Evolutionary conservation across 1,284 basidiomycete genomes (phyloP), one percentile per base, ranked within the genome.

Genomic region (Jaminaea rosea): DNA sequence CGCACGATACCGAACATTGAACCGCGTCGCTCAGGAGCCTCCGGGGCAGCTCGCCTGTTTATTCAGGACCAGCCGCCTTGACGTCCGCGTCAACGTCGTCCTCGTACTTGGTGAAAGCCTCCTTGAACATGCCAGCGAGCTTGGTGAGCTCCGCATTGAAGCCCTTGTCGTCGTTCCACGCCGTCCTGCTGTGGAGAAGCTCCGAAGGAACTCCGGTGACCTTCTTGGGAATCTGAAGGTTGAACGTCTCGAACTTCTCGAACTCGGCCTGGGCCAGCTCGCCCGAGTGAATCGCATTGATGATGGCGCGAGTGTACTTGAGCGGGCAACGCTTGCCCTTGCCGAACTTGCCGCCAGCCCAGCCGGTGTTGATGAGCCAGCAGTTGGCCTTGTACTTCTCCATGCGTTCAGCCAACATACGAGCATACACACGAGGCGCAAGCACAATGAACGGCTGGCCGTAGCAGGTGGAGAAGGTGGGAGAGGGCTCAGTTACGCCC

Each of bases 321-420:
- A 74, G 64, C 13, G 73, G 70, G 63, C 72, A 74, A 28, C 72
- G 63, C 48, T 66, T 61, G 45, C 76, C 77, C 9, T 31, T 31
- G 53, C 93, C 93, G 75, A 84, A 98, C 77, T 90, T 91, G 76
- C 93, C 93, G 57, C 88, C 86, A 52, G 88, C 87, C 93, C 93
- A 98, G 70, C 93, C 93, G 19, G 93, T 97, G 85, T 98, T 97
- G 83, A 98, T 88, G 73, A 98, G 82, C 89, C 89, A 98, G 80
- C 92, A 96, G 77, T 93, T 79, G 72, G 91, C 91, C 59, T 89
- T 83, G 79, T 88, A 81, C 77, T 85, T 82, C 55, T 84, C 78
- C 93, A 98, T 98, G 72, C 88, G 84, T 73, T 90, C 85, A 8
- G 93, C 90, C 65, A 99, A 82, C 94, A 98, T 99, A 76, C 85